These are phyloP conservation scores for Pseudofabraea citricarpa DNA, from an alignment of 2,329 filamentous ascomycete species.

Conservation along the genomic window DNA sequence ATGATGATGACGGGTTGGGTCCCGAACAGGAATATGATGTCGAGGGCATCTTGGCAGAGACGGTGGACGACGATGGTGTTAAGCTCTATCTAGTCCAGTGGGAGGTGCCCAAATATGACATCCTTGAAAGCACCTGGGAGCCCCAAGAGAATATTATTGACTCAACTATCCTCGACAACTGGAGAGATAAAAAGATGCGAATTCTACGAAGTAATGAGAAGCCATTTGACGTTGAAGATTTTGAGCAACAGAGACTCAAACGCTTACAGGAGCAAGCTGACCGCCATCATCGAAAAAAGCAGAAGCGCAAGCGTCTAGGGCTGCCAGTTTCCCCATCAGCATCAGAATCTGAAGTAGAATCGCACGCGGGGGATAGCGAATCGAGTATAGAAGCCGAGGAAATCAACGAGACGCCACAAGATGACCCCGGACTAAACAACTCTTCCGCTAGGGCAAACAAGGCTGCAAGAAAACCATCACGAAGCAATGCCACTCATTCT, in stretches of 20 bases:
- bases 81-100: conserved; percentile 58
- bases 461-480: background rate
- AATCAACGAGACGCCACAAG: conserved; percentile 1
- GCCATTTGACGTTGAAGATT: conserved; percentile 18
- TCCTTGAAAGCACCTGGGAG: conserved; percentile 53
- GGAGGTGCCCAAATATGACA: conserved; percentile 53
- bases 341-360: conserved; percentile 12
- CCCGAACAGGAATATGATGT: conserved; percentile 26
- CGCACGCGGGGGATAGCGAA: too few species aligned
- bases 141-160: conserved; percentile 35
- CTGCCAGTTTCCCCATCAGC: conserved; percentile 9
- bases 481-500: background rate
- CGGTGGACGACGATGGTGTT: conserved; percentile 25
- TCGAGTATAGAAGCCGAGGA: conserved; percentile 25
- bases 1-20: conserved; percentile 11
- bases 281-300: conserved; percentile 14
- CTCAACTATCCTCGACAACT: conserved; percentile 30
- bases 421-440: background rate
- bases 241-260: conserved; percentile 8
- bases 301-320: conserved; percentile 14
- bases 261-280: conserved; percentile 11
- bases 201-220: conserved; percentile 12
- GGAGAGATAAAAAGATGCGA: conserved; percentile 20
- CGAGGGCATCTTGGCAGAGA: conserved; percentile 48
- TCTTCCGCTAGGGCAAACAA: too few species aligned